Conservation (phyloP, 371 early-diverging fungal species). For the Parasitella parasitica region DNA sequence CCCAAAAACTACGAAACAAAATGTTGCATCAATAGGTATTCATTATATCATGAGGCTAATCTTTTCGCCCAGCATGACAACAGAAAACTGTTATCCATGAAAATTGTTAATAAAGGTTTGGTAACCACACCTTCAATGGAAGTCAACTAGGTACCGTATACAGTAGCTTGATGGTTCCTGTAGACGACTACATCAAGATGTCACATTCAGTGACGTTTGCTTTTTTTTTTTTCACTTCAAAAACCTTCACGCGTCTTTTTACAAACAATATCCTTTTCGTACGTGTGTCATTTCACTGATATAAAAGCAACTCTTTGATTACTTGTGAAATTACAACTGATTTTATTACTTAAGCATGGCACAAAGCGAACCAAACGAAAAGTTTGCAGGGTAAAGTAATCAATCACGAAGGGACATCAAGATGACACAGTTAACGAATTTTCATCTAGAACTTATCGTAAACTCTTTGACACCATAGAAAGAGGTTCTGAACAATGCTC, state of each 20-base stretch:
- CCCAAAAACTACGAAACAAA: too few species aligned
- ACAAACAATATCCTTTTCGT: neutral
- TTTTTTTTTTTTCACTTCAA: neutral
- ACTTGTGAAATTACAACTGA: too few species aligned
- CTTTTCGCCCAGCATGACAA: too few species aligned
- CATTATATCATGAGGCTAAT: too few species aligned
- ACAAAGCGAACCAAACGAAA: slow-evolving; percentile 21
- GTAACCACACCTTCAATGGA: too few species aligned
- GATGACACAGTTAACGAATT: neutral
- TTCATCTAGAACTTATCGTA: slow-evolving; percentile 39
- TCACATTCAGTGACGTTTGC: neutral
- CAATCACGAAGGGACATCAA: neutral
- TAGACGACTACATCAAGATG: too few species aligned
- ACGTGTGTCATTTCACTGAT: neutral
- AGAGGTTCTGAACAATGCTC: slow-evolving; percentile 45
- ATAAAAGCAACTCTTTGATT: neutral
- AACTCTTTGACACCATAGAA: slow-evolving; percentile 46
- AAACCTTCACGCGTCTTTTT: neutral
- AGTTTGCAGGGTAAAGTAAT: slow-evolving; percentile 31
- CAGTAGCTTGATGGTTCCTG: too few species aligned
- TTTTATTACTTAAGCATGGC: slow-evolving; percentile 4
- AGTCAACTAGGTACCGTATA: too few species aligned
- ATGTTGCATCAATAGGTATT: too few species aligned
- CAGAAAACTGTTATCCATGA: too few species aligned
- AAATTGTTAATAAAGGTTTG: too few species aligned